A percentile compares a stretch with the other conserved stretches of the same genome.
phyloP scores from a whole-genome alignment of 1,284 basidiomycete species.

The Anthracocystis walkeri region DNA sequence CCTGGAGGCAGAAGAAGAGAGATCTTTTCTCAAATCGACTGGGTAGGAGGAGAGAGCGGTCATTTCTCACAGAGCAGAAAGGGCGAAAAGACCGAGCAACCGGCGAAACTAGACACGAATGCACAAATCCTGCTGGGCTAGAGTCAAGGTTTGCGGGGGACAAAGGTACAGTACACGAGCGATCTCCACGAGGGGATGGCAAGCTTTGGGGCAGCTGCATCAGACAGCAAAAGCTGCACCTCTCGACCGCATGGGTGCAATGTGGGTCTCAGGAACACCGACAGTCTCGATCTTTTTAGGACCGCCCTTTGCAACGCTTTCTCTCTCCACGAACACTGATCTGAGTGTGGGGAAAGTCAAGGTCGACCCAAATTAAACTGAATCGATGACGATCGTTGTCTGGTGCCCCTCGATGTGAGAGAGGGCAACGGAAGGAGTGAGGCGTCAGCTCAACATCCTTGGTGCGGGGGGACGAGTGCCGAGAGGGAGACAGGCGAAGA shows the following conservation, averaged over 20 bases:
- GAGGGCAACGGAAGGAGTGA: not conserved
- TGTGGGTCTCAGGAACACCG: constrained; percentile 5
- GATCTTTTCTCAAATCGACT: not conserved
- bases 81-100: not conserved
- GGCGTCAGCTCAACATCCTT: too few species aligned
- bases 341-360: constrained; percentile 1
- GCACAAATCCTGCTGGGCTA: too few species aligned
- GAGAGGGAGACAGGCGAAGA: not conserved
- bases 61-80: not conserved
- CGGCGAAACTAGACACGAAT: not conserved
- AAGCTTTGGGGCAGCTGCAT: not conserved
- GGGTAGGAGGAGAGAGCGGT: not conserved
- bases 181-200: not conserved
- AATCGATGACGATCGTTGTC: not conserved
- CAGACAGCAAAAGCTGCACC: not conserved
- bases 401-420: not conserved
- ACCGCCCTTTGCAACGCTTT: not conserved
- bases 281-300: not conserved
- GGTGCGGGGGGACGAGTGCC: not conserved
- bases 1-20: too few species aligned
- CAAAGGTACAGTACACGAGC: not conserved
- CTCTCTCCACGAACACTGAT: not conserved
- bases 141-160: not conserved
- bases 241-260: not conserved
- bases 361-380: not conserved